Evolutionary conservation across 306 rosid genomes (phyloP).

Genomic region (Biancaea sappan): DNA sequence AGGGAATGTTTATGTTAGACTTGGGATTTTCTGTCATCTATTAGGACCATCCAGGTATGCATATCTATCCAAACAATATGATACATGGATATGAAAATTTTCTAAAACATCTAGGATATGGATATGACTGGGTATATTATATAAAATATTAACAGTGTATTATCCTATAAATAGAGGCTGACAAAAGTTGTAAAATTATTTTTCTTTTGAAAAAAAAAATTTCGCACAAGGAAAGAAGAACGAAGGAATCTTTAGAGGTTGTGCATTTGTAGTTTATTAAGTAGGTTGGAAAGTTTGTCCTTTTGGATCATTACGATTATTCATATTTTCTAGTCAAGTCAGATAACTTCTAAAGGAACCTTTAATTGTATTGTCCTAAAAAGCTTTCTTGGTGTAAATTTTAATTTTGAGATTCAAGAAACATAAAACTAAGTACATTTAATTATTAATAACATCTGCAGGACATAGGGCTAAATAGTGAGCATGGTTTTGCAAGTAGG

Average conservation of each 20-base stretch:
- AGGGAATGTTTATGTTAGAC: too few relatives aligned
- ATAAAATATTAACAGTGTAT: too few relatives aligned
- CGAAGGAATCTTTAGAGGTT: background rate
- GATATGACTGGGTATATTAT: too few relatives aligned
- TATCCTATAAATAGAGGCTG: too few relatives aligned
- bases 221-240: background rate
- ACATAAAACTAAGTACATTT: conserved; percentile 16
- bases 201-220: too few relatives aligned
- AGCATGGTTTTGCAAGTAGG: conserved; percentile 67
- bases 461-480: conserved; percentile 62
- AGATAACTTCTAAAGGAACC: background rate
- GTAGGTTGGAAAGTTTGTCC: background rate
- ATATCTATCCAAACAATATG: too few relatives aligned
- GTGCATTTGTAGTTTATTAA: background rate
- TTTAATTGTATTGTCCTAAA: background rate
- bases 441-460: conserved; percentile 54
- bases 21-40: too few relatives aligned
- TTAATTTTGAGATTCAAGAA: conserved; percentile 16
- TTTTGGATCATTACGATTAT: background rate
- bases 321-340: background rate
- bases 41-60: too few relatives aligned
- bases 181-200: too few relatives aligned
- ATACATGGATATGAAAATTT: too few relatives aligned
- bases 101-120: too few relatives aligned
- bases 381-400: background rate